Conservation (phyloP, 441 rosid genomes). For the Populus hybrid region DNA sequence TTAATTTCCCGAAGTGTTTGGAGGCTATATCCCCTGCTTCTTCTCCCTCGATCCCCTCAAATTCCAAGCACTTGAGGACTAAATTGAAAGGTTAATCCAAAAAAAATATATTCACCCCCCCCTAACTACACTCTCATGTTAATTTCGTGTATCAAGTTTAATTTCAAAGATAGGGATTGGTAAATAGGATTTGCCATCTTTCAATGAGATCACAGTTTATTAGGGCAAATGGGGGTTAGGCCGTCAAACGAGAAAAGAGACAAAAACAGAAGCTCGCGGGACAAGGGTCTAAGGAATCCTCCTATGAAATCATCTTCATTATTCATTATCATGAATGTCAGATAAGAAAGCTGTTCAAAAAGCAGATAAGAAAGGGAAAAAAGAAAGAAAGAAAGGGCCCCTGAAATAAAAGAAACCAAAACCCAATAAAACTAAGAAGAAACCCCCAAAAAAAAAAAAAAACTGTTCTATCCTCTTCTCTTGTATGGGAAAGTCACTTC, state of each 20-base stretch:
- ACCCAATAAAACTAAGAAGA: background rate
- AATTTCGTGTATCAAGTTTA: background rate
- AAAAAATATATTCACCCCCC: background rate
- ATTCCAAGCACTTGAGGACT: background rate
- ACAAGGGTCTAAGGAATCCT: background rate
- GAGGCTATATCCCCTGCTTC: background rate
- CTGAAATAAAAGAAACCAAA: background rate
- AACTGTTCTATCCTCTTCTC: background rate
- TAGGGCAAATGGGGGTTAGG: too few species aligned
- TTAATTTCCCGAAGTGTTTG: too few species aligned
- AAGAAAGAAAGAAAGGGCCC: background rate
- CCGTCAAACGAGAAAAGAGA: background rate
- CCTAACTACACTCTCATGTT: background rate
- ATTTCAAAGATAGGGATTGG: too few species aligned
- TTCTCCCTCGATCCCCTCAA: background rate
- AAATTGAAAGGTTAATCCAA: background rate
- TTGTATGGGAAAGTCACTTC: conserved; percentile 58
- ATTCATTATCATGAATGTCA: background rate
- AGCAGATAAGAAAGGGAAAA: background rate
- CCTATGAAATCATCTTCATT: background rate
- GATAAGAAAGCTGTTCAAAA: background rate
- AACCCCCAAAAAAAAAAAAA: background rate
- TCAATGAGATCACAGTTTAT: too few species aligned
- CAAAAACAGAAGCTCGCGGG: background rate
- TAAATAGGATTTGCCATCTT: too few species aligned